Evolutionary conservation across 306 rosid genomes (phyloP).

Genomic region (Alnus rubra): DNA sequence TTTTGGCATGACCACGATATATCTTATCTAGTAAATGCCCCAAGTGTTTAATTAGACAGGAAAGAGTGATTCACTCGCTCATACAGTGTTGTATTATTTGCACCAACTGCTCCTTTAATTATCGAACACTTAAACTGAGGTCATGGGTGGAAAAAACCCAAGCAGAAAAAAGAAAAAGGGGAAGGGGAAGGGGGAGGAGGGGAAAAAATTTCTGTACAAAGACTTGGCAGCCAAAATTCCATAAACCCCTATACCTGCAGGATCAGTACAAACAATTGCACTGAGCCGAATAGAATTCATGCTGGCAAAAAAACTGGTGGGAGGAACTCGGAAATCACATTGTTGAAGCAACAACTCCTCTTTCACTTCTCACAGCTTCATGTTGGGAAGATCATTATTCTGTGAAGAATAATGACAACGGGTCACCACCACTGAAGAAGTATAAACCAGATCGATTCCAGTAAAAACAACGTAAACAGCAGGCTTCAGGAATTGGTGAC

Average conservation of each 20-base stretch:
- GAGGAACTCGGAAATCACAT: constrained; percentile 30
- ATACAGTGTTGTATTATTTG: constrained; percentile 63
- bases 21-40: not conserved
- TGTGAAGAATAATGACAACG: constrained; percentile 24
- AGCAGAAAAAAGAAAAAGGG: constrained; percentile 4
- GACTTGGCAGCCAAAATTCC: constrained; percentile 65
- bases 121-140: constrained; percentile 44
- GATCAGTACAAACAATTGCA: constrained; percentile 36
- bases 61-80: constrained; percentile 23
- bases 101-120: constrained; percentile 52
- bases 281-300: constrained; percentile 43
- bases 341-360: constrained; percentile 23
- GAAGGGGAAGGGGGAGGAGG: not conserved
- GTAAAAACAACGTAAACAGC: constrained; percentile 30
- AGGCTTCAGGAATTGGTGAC: constrained; percentile 26
- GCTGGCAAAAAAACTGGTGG: constrained; percentile 35
- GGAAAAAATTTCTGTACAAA: constrained; percentile 62
- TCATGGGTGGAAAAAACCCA: constrained; percentile 20
- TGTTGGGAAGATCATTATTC: constrained; percentile 37
- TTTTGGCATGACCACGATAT: not conserved
- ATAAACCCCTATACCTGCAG: constrained; percentile 46
- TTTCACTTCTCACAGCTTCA: constrained; percentile 31
- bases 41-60: constrained; percentile 9
- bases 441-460: constrained; percentile 38
- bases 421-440: constrained; percentile 32